Percentiles rank a stretch among this genome's conserved stretches.
Conservation (phyloP, 805 yeast genomes). For the Metschnikowia vanudenii region DNA sequence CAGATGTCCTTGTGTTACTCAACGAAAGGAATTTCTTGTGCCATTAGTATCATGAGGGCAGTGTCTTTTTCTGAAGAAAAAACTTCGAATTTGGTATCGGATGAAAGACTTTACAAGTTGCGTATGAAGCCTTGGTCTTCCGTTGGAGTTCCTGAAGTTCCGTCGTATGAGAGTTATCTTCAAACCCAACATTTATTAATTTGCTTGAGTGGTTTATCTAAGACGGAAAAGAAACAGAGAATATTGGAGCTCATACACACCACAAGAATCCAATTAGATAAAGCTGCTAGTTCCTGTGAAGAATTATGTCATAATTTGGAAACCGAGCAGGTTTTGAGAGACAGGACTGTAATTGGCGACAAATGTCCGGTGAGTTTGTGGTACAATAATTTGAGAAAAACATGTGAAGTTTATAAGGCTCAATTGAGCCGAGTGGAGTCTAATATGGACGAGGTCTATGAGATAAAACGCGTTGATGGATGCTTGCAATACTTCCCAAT, state of each 20-base stretch:
- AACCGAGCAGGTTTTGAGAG: slow-evolving; percentile 4
- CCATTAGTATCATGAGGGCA: slow-evolving; percentile 9
- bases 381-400: slow-evolving; percentile 11
- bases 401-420: slow-evolving; percentile 16
- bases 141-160: slow-evolving; percentile 73
- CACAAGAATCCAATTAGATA: not conserved
- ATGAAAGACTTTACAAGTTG: slow-evolving; percentile 35
- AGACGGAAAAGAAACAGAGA: not conserved
- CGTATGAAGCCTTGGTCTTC: slow-evolving; percentile 79
- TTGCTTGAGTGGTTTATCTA: not conserved
- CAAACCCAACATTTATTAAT: not conserved
- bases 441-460: not conserved
- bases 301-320: slow-evolving; percentile 11
- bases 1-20: slow-evolving; percentile 21
- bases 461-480: slow-evolving; percentile 9
- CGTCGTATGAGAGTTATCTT: slow-evolving; percentile 43
- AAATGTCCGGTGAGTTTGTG: slow-evolving; percentile 8
- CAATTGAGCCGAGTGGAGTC: slow-evolving; percentile 4
- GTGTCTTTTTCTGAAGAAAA: not conserved
- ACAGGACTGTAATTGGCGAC: slow-evolving; percentile 5
- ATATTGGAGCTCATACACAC: not conserved
- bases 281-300: slow-evolving; percentile 6
- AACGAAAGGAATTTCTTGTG: slow-evolving; percentile 21
- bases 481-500: slow-evolving; percentile 16
- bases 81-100: slow-evolving; percentile 3